Percentiles rank a stretch among this genome's conserved stretches.
These are phyloP conservation scores for Candida manassasensis DNA, from an alignment of 805 yeast genomes.

Conservation along the genomic window DNA sequence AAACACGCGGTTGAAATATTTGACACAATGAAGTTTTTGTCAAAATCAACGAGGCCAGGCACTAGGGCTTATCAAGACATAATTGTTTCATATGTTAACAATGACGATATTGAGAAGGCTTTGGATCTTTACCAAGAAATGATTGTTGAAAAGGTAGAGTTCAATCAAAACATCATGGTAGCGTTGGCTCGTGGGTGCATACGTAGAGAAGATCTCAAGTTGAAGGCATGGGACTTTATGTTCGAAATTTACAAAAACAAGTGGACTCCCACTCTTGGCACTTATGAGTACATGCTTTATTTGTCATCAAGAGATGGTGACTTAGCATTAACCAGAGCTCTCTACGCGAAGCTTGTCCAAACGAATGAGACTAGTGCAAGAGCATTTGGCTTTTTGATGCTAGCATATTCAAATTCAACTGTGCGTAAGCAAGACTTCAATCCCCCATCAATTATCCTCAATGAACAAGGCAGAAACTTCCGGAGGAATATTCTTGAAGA, in stretches of 20 bases:
- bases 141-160: constrained; percentile 24
- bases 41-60: constrained; percentile 63
- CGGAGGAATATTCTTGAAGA: constrained; percentile 44
- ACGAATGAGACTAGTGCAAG: constrained; percentile 31
- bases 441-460: constrained; percentile 25
- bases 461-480: constrained; percentile 43
- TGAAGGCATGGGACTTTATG: constrained; percentile 75
- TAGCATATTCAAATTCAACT: constrained; percentile 42
- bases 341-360: constrained; percentile 46
- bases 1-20: constrained; percentile 68
- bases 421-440: constrained; percentile 13
- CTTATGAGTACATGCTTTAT: constrained; percentile 66
- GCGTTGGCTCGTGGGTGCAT: constrained; percentile 69
- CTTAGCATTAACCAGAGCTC: constrained; percentile 61
- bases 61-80: constrained; percentile 64
- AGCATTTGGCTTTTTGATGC: constrained; percentile 42
- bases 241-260: constrained; percentile 51
- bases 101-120: constrained; percentile 66
- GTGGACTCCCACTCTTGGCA: constrained; percentile 41
- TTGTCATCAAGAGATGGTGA: constrained; percentile 82
- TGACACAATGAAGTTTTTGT: constrained; percentile 79
- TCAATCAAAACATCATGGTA: constrained; percentile 38
- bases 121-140: constrained; percentile 74
- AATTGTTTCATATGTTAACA: constrained; percentile 59
- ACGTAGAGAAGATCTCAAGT: constrained; percentile 40